Evolutionary conservation across 345 rosid genomes (phyloP).

Genomic region (Excoecaria cochinchinensis): DNA sequence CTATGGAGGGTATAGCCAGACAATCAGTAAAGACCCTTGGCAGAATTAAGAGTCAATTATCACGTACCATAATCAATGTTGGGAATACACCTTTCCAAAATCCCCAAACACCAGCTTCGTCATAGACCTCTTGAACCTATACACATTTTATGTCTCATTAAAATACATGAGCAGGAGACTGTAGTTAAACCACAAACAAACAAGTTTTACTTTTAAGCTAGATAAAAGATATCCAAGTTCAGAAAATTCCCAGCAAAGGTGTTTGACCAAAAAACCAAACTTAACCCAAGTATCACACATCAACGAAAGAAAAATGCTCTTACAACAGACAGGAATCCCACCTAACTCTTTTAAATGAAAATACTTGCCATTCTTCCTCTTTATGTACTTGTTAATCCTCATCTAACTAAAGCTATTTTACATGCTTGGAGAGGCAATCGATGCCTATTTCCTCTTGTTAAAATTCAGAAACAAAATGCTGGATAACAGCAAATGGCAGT

Average conservation of each 20-base stretch:
- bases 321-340: not conserved
- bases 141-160: slow-evolving; percentile 14
- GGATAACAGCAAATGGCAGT: not conserved
- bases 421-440: not conserved
- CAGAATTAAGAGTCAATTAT: slow-evolving; percentile 32
- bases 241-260: not conserved
- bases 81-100: slow-evolving; percentile 98
- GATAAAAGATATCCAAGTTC: not conserved
- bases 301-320: not conserved
- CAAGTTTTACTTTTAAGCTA: not conserved
- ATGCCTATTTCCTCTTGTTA: not conserved
- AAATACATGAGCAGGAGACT: not conserved
- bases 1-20: slow-evolving; percentile 38
- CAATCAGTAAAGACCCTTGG: slow-evolving; percentile 29
- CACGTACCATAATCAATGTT: slow-evolving; percentile 86
- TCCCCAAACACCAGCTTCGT: slow-evolving; percentile 82
- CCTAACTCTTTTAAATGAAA: not conserved
- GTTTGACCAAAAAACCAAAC: not conserved
- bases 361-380: not conserved
- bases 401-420: not conserved
- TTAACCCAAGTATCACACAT: not conserved
- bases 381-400: not conserved
- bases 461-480: not conserved
- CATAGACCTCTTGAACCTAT: slow-evolving; percentile 83
- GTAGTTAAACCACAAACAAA: not conserved